Evolutionary conservation across 1,284 basidiomycete genomes (phyloP).

Genomic region (Pulchroboletus neoregius): DNA sequence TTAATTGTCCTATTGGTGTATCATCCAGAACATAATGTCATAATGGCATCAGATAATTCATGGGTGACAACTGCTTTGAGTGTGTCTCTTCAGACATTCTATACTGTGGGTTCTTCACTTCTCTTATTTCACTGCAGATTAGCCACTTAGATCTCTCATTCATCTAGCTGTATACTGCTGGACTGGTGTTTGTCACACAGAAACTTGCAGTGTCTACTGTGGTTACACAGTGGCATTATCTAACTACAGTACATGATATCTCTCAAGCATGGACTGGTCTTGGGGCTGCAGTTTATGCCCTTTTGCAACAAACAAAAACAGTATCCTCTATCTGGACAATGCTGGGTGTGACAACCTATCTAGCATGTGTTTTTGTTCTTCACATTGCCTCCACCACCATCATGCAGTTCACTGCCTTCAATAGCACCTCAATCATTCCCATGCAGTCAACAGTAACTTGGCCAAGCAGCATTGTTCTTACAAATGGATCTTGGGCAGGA

Average conservation of each 20-base stretch:
- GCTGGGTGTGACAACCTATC: slow-evolving; percentile 5
- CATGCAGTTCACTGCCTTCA: slow-evolving; percentile 14
- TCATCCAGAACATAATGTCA: slow-evolving; percentile 5
- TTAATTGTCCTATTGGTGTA: neutral
- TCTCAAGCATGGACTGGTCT: slow-evolving; percentile 8
- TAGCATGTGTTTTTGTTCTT: slow-evolving; percentile 9
- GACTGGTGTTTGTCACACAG: slow-evolving; percentile 6
- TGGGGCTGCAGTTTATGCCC: neutral
- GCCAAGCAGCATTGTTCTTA: neutral
- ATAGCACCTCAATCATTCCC: neutral
- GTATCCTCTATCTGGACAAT: slow-evolving; percentile 2
- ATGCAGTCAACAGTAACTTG: neutral
- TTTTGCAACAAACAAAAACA: slow-evolving; percentile 3
- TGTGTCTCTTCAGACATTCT: slow-evolving; percentile 5
- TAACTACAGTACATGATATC: slow-evolving; percentile 12
- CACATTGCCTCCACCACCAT: slow-evolving; percentile 13
- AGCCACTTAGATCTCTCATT: neutral
- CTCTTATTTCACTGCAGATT: too few relatives aligned
- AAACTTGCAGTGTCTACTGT: slow-evolving; percentile 6
- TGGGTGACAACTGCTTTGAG: neutral
- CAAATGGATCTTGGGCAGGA: neutral
- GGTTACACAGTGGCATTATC: neutral
- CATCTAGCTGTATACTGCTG: slow-evolving; percentile 9
- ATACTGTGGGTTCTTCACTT: neutral
- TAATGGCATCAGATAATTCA: neutral